Evolutionary conservation across 2,329 filamentous ascomycete genomes (phyloP).

Genomic region (Scedosporium aurantiacum): DNA sequence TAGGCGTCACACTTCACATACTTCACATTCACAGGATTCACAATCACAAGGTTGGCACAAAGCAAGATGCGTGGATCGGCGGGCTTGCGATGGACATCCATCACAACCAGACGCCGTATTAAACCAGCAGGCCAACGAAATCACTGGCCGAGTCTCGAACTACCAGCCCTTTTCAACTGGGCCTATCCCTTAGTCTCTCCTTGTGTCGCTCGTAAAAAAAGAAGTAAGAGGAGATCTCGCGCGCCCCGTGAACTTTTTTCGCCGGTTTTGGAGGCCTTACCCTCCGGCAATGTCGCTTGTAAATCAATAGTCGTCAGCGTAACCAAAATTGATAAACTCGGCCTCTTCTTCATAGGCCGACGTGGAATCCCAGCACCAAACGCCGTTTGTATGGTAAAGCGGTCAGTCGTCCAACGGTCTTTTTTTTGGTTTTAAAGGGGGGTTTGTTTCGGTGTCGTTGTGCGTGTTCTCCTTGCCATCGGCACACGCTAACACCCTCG

Average conservation of each 20-base stretch:
- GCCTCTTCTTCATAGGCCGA: not conserved
- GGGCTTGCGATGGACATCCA: not conserved
- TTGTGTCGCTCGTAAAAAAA: not conserved
- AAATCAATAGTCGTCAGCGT: no score
- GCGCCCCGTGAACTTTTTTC: no score
- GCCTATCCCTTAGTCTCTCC: not conserved
- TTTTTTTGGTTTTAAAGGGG: not conserved
- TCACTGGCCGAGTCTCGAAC: conserved; percentile 1
- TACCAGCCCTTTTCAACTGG: not conserved
- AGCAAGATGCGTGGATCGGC: conserved; percentile 2
- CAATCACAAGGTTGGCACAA: not conserved
- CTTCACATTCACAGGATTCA: not conserved
- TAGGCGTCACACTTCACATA: not conserved
- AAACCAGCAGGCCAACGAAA: conserved; percentile 2
- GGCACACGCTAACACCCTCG: not conserved
- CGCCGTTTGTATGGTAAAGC: not conserved
- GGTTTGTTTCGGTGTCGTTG: not conserved
- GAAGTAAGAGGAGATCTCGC: not conserved
- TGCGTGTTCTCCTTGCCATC: not conserved
- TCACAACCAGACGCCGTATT: conserved; percentile 1
- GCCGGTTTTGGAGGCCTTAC: no score
- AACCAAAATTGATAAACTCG: no score
- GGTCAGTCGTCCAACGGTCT: not conserved
- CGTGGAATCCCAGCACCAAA: not conserved
- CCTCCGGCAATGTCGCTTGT: no score